Percentiles rank a stretch among this genome's conserved stretches.
phyloP scores from a whole-genome alignment of 352 stramenopile species.

The Pythium volutum region DNA sequence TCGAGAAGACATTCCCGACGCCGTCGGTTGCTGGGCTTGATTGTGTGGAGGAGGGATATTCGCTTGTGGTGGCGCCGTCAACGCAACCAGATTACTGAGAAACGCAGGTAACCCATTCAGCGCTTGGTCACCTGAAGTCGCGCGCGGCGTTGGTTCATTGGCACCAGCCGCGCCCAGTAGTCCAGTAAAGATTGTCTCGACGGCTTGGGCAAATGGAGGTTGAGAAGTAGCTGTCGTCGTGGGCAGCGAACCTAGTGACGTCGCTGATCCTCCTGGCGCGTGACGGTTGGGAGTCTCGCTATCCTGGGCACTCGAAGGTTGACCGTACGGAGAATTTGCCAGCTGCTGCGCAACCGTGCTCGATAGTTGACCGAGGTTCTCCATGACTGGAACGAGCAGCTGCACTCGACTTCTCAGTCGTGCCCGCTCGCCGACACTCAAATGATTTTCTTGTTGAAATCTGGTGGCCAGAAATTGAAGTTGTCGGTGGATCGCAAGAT shows the following conservation, averaged over 20 bases:
- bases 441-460: slow-evolving; percentile 19
- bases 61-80: not conserved
- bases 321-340: slow-evolving; percentile 13
- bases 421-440: slow-evolving; percentile 11
- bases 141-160: not conserved
- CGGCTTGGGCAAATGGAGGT: not conserved
- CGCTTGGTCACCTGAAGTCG: not conserved
- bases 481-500: slow-evolving; percentile 25
- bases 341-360: slow-evolving; percentile 9
- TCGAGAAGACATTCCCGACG: not conserved
- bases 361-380: slow-evolving; percentile 12
- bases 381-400: slow-evolving; percentile 20
- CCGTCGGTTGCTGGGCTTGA: not conserved
- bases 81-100: not conserved
- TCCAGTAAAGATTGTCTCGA: not conserved
- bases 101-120: not conserved
- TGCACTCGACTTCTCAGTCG: slow-evolving; percentile 16
- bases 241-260: too few species aligned
- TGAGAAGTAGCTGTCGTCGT: not conserved
- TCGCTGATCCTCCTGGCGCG: not conserved
- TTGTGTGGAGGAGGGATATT: not conserved
- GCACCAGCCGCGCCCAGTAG: not conserved
- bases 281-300: not conserved
- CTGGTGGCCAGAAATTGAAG: slow-evolving; percentile 19
- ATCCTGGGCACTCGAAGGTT: too few species aligned